These are phyloP conservation scores for Isoetes engelmannii DNA, from an alignment of 83 land plant genomes.

Conservation along the genomic window DNA sequence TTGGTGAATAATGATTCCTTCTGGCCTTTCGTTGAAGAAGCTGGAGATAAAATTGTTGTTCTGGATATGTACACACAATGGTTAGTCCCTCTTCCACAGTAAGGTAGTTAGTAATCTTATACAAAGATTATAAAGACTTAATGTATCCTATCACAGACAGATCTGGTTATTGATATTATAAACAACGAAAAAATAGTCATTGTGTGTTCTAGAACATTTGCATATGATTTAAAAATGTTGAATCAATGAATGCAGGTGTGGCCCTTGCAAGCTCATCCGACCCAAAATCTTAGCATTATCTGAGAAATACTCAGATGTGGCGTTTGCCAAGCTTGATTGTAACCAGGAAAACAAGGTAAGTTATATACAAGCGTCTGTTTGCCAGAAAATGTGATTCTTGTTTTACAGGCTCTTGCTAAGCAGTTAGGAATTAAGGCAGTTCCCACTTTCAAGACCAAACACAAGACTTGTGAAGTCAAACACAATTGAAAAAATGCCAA, in stretches of 20 bases:
- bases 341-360: slow-evolving; percentile 85
- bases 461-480: slow-evolving; percentile 53
- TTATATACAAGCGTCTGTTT: too few relatives aligned
- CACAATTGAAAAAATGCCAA: too few relatives aligned
- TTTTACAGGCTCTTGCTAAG: slow-evolving; percentile 67
- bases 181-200: neutral
- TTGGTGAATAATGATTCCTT: slow-evolving; percentile 82
- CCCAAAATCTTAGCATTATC: slow-evolving; percentile 69
- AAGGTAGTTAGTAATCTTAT: neutral
- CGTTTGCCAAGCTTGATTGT: slow-evolving; percentile 91
- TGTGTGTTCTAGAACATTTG: neutral
- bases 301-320: slow-evolving; percentile 55
- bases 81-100: slow-evolving; percentile 21
- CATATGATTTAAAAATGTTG: neutral
- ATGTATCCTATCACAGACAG: neutral
- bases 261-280: slow-evolving; percentile 85
- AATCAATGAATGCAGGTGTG: slow-evolving; percentile 50
- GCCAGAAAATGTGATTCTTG: neutral
- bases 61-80: slow-evolving; percentile 99
- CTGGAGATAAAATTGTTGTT: slow-evolving; percentile 74
- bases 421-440: slow-evolving; percentile 78
- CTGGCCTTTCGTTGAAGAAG: slow-evolving; percentile 78
- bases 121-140: neutral
- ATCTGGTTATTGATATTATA: neutral
- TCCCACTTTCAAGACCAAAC: slow-evolving; percentile 83